Evolutionary conservation across 352 stramenopile genomes (phyloP).

Genomic region (Peronospora destructor): DNA sequence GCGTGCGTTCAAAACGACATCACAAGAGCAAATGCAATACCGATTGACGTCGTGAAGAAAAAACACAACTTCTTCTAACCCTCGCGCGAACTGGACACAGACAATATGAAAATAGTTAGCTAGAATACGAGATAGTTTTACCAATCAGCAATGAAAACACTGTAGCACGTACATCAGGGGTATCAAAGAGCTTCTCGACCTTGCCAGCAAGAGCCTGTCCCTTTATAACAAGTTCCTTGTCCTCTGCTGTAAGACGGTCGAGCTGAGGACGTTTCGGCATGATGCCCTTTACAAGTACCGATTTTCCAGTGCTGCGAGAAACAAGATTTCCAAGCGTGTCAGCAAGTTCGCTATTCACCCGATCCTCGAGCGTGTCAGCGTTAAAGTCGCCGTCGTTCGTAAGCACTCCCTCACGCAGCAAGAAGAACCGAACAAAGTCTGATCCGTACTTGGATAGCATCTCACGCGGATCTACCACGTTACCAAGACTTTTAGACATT

Average conservation of each 20-base stretch:
- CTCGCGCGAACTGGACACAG: conserved; percentile 48
- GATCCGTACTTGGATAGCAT: conserved; percentile 89
- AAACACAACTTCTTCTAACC: conserved; percentile 69
- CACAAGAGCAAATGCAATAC: conserved; percentile 12
- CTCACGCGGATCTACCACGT: conserved; percentile 94
- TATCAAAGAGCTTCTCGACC: conserved; percentile 53
- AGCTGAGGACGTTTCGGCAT: conserved; percentile 35
- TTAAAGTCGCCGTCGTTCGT: conserved; percentile 92
- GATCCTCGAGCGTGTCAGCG: conserved; percentile 82
- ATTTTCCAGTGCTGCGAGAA: conserved; percentile 61
- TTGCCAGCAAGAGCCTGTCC: conserved; percentile 40
- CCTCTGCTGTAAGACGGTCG: conserved; percentile 32
- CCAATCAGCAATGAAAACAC: conserved; percentile 2
- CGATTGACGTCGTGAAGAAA: conserved; percentile 79
- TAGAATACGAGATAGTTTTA: background rate
- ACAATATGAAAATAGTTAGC: conserved; percentile 3
- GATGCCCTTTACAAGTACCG: conserved; percentile 46
- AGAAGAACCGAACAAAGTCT: conserved; percentile 92
- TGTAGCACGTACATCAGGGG: conserved; percentile 48
- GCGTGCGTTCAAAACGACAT: background rate
- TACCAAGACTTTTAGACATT: conserved; percentile 98
- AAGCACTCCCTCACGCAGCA: conserved; percentile 89
- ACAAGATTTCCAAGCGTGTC: conserved; percentile 89
- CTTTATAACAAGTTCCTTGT: conserved; percentile 48
- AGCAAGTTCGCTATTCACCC: conserved; percentile 94